phyloP scores from a whole-genome alignment of 1,139 yeast genomes.

The Yamadazyma atmosphaerica region DNA sequence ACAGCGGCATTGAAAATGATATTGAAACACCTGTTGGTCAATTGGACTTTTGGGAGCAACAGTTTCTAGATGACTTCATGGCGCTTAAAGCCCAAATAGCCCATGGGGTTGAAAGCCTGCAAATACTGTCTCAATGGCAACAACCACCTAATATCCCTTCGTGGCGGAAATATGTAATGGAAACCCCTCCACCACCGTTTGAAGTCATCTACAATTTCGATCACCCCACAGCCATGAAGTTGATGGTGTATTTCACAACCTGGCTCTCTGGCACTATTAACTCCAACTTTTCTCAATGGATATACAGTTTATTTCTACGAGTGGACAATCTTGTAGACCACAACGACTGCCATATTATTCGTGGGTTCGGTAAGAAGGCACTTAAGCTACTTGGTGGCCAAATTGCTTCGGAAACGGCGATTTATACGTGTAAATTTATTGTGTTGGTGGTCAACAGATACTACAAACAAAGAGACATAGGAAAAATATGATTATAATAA shows the following conservation, averaged over 20 bases:
- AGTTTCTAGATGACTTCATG: slow-evolving; percentile 9
- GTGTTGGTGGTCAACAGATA: slow-evolving; percentile 33
- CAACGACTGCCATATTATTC: slow-evolving; percentile 33
- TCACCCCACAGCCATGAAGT: slow-evolving; percentile 34
- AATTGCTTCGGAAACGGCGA: slow-evolving; percentile 14
- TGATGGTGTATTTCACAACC: slow-evolving; percentile 35
- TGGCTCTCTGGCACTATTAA: slow-evolving; percentile 38
- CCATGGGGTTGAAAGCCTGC: no score
- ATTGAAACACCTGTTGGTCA: no score
- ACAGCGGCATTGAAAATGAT: not conserved
- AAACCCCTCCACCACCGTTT: slow-evolving; percentile 30
- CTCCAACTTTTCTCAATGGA: slow-evolving; percentile 37
- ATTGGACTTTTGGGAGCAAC: slow-evolving; percentile 6
- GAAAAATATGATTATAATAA: no score
- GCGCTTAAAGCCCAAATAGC: slow-evolving; percentile 13
- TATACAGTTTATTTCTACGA: slow-evolving; percentile 35
- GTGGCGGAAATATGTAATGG: slow-evolving; percentile 34
- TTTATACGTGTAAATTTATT: slow-evolving; percentile 34
- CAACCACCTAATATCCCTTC: slow-evolving; percentile 29
- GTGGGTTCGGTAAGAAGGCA: slow-evolving; percentile 45
- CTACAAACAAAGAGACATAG: slow-evolving; percentile 40
- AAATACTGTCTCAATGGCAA: no score
- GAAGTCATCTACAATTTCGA: slow-evolving; percentile 24
- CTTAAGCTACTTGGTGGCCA: slow-evolving; percentile 20
- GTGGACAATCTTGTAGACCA: slow-evolving; percentile 35